These are phyloP conservation scores for Lepidium africanum DNA, from an alignment of 345 rosid genomes.

Conservation along the genomic window DNA sequence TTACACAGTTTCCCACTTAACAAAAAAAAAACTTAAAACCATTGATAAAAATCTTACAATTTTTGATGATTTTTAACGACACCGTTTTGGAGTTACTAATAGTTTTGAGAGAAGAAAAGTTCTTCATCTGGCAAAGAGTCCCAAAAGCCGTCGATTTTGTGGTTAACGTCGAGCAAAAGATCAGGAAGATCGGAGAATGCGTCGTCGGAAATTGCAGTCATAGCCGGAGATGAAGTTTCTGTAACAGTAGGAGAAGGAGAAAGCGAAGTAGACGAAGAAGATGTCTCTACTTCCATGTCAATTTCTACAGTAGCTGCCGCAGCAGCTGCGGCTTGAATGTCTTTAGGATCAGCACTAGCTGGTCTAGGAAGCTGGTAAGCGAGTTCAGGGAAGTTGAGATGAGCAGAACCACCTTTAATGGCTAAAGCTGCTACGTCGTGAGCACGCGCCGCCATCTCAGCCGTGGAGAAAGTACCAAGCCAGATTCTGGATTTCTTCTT, in stretches of 20 bases:
- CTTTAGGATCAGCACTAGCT: constrained; percentile 56
- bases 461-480: constrained; percentile 85
- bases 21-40: background rate
- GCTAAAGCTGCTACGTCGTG: constrained; percentile 90
- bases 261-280: background rate
- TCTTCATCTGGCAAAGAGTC: constrained; percentile 21
- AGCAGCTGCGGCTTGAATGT: constrained; percentile 80
- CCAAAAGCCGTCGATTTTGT: constrained; percentile 39
- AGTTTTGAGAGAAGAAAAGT: constrained; percentile 20
- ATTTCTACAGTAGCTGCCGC: constrained; percentile 39
- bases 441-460: constrained; percentile 98
- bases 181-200: constrained; percentile 68
- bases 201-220: constrained; percentile 34
- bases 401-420: constrained; percentile 76
- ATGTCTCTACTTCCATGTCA: constrained; percentile 17
- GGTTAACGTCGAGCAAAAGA: constrained; percentile 36
- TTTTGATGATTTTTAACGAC: constrained; percentile 10
- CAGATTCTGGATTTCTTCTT: constrained; percentile 91
- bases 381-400: constrained; percentile 89
- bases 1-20: constrained; percentile 3
- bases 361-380: constrained; percentile 72
- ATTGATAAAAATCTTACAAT: constrained; percentile 1
- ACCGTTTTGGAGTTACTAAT: constrained; percentile 4
- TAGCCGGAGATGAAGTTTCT: constrained; percentile 19
- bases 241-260: constrained; percentile 16